Conservation (phyloP, 495 filamentous ascomycete species). For the Hypoxylon cercidicola region DNA sequence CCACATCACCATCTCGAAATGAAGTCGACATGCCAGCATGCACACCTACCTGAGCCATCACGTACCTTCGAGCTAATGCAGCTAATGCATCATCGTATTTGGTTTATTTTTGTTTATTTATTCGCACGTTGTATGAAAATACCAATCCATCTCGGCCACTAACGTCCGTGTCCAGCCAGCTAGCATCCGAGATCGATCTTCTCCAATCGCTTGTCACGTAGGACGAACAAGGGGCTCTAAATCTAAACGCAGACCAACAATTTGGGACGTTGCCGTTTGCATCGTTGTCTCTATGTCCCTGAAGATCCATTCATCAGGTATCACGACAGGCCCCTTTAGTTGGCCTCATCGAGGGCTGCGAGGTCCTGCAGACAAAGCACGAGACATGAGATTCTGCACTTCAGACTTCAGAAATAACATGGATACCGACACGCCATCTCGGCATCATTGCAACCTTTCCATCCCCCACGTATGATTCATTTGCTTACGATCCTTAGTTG, state of each 20-base stretch:
- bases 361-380: slow-evolving; percentile 15
- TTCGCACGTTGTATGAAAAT: slow-evolving; percentile 7
- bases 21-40: slow-evolving; percentile 27
- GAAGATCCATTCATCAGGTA: slow-evolving; percentile 46
- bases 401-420: slow-evolving; percentile 4
- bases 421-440: slow-evolving; percentile 32
- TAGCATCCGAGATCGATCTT: slow-evolving; percentile 35
- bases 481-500: slow-evolving; percentile 31
- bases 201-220: slow-evolving; percentile 45
- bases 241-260: slow-evolving; percentile 33
- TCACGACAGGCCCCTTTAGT: slow-evolving; percentile 41
- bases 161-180: slow-evolving; percentile 27
- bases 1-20: slow-evolving; percentile 8
- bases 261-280: slow-evolving; percentile 45
- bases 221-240: slow-evolving; percentile 37
- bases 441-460: slow-evolving; percentile 32
- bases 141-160: slow-evolving; percentile 31
- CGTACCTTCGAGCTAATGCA: slow-evolving; percentile 26
- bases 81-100: background rate
- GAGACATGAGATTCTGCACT: slow-evolving; percentile 33
- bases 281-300: slow-evolving; percentile 35
- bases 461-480: slow-evolving; percentile 39
- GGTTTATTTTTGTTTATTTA: background rate
- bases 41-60: slow-evolving; percentile 20
- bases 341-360: slow-evolving; percentile 34